Evolutionary conservation across 148 eudicot genomes (phyloP).

Genomic region (Vaccinium corymbosum): DNA sequence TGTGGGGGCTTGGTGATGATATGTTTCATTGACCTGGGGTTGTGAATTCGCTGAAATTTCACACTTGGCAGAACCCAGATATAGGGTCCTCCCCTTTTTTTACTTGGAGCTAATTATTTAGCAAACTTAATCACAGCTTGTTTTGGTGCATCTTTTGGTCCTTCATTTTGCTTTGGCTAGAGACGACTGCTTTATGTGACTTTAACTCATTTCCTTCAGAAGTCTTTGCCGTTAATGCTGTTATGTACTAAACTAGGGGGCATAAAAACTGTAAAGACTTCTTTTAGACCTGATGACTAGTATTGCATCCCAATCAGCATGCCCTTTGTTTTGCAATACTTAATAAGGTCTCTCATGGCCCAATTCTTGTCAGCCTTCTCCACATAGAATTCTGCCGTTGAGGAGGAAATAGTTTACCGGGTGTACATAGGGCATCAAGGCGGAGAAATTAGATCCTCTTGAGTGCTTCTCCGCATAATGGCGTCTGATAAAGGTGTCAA

Average conservation of each 20-base stretch:
- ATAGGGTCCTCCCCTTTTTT: neutral
- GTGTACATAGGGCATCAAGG: neutral
- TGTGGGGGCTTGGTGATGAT: conserved; percentile 6
- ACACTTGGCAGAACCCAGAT: neutral
- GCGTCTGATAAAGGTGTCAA: neutral
- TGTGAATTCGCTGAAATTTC: neutral
- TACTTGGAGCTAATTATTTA: neutral
- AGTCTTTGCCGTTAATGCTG: neutral
- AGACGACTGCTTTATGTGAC: neutral
- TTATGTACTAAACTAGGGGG: neutral
- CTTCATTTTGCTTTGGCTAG: neutral
- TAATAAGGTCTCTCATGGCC: neutral
- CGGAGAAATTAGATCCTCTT: neutral
- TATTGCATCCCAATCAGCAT: neutral
- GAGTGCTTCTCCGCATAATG: neutral
- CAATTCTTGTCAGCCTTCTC: neutral
- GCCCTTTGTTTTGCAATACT: neutral
- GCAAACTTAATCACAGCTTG: neutral
- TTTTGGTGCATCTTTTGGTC: neutral
- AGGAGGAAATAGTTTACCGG: neutral
- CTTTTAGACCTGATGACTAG: neutral
- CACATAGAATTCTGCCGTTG: neutral
- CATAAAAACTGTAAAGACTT: neutral
- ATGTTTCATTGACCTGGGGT: conserved; percentile 10
- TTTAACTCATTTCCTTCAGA: neutral